Evolutionary conservation across 1,139 yeast species (phyloP).

Genomic region (Suhomyces atakaporum): DNA sequence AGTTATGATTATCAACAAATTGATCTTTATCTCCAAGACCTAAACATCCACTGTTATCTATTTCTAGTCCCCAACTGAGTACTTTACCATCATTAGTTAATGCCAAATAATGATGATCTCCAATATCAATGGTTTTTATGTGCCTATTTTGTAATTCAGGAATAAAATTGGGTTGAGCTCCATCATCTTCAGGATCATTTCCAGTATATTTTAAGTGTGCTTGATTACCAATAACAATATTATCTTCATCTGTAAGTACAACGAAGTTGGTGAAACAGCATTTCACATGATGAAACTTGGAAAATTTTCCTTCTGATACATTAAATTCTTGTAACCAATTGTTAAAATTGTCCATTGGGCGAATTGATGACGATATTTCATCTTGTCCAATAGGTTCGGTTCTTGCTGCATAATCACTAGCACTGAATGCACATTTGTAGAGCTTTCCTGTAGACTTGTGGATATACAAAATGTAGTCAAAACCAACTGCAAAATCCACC

Average conservation of each 20-base stretch:
- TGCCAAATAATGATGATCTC: slow-evolving; percentile 75
- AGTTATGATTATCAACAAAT: slow-evolving; percentile 20
- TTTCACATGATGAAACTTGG: slow-evolving; percentile 44
- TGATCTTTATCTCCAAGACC: slow-evolving; percentile 57
- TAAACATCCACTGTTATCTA: slow-evolving; percentile 64
- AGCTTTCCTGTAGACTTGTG: slow-evolving; percentile 44
- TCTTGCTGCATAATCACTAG: slow-evolving; percentile 17
- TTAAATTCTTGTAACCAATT: slow-evolving; percentile 31
- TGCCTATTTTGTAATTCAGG: slow-evolving; percentile 52
- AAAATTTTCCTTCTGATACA: slow-evolving; percentile 16
- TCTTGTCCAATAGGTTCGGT: slow-evolving; percentile 9
- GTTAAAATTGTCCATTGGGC: slow-evolving; percentile 26
- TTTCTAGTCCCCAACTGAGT: slow-evolving; percentile 73
- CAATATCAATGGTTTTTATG: slow-evolving; percentile 62
- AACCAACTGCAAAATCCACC: slow-evolving; percentile 60
- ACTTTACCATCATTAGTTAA: slow-evolving; percentile 59
- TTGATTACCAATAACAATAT: slow-evolving; percentile 47
- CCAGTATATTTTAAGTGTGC: slow-evolving; percentile 13
- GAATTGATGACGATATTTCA: slow-evolving; percentile 13
- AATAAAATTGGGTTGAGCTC: slow-evolving; percentile 29
- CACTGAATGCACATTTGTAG: slow-evolving; percentile 39
- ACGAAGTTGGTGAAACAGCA: slow-evolving; percentile 56
- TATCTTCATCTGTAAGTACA: slow-evolving; percentile 53
- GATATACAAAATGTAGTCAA: slow-evolving; percentile 53
- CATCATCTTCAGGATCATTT: slow-evolving; percentile 11